phyloP scores from a whole-genome alignment of 768 basidiomycete genomes.

The Mycena pura region DNA sequence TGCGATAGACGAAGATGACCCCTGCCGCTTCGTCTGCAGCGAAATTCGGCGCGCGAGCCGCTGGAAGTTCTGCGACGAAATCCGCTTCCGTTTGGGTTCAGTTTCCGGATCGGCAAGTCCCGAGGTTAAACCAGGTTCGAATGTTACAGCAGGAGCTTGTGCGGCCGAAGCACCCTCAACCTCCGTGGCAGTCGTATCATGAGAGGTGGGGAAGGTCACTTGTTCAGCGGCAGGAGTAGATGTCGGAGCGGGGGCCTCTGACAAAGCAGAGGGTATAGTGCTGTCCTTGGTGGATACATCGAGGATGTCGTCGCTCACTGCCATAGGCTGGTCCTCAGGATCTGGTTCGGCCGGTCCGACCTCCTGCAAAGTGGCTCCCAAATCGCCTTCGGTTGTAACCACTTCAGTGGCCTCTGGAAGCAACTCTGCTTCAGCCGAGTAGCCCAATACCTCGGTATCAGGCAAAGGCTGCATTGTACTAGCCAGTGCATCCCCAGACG shows the following conservation, averaged over 20 bases:
- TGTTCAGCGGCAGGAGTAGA: conserved; percentile 32
- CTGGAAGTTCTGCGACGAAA: conserved; percentile 87
- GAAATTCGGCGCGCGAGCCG: conserved; percentile 79
- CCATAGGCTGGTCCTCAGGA: conserved; percentile 1
- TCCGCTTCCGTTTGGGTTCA: conserved; percentile 82
- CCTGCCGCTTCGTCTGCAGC: conserved; percentile 63
- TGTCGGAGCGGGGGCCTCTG: conserved; percentile 18
- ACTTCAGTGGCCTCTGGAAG: conserved; percentile 29
- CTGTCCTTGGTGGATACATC: not conserved
- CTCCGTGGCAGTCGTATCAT: conserved; percentile 32
- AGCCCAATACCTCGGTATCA: conserved; percentile 46
- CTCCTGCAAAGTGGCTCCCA: conserved; percentile 3
- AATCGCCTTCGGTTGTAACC: not conserved
- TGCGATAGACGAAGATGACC: conserved; percentile 56
- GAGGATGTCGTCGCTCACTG: too few relatives aligned
- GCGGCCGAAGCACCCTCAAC: conserved; percentile 33
- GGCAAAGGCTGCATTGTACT: conserved; percentile 36
- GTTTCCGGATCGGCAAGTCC: conserved; percentile 74
- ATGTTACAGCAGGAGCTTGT: conserved; percentile 63
- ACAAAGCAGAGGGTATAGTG: too few relatives aligned
- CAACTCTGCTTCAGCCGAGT: conserved; percentile 42
- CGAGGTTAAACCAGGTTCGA: conserved; percentile 61
- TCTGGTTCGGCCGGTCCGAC: conserved; percentile 7
- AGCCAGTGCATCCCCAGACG: conserved; percentile 58
- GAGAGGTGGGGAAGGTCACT: conserved; percentile 40